A percentile compares a stretch with the other conserved stretches of the same genome.
These are phyloP conservation scores for Geranium incanum DNA, from an alignment of 441 rosid genomes.

Conservation along the genomic window DNA sequence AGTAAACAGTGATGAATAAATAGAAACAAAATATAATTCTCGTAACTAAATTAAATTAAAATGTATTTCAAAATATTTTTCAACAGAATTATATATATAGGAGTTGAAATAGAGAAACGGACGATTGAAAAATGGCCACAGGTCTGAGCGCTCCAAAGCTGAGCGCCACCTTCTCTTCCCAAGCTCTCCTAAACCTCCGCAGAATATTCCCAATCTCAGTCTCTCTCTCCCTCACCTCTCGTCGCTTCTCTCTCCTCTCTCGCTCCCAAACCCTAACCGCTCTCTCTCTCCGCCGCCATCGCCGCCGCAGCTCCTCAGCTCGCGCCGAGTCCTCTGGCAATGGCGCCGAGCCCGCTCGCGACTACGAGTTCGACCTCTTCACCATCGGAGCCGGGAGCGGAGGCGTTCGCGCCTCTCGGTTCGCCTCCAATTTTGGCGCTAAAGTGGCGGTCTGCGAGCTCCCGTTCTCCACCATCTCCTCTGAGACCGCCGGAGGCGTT, in stretches of 20 bases:
- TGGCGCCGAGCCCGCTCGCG: conserved; percentile 48
- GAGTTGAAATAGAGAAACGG: not conserved
- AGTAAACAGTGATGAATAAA: too few relatives aligned
- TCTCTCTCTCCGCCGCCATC: conserved; percentile 14
- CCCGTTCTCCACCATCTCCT: conserved; percentile 77
- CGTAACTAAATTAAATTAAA: too few relatives aligned
- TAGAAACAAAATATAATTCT: too few relatives aligned
- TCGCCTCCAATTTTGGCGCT: conserved; percentile 73
- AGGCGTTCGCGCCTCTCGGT: conserved; percentile 90
- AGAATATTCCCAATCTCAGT: conserved; percentile 30
- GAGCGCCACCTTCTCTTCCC: conserved; percentile 32
- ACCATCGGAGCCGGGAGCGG: conserved; percentile 93
- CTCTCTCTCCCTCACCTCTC: conserved; percentile 22
- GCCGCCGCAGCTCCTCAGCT: conserved; percentile 32
- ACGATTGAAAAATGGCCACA: conserved; percentile 25
- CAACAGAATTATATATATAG: too few relatives aligned
- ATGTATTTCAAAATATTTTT: too few relatives aligned
- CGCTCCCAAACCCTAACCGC: conserved; percentile 33
- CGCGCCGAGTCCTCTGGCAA: conserved; percentile 44
- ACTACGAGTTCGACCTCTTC: conserved; percentile 83
- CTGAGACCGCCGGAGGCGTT: conserved; percentile 79
- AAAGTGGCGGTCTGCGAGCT: conserved; percentile 90
- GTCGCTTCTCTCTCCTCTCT: conserved; percentile 14
- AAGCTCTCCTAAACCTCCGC: conserved; percentile 40
- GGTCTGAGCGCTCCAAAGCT: conserved; percentile 42